Base-by-base conservation (phyloP, 176 grass and related monocot genomes). In the Carex pumila region DNA sequence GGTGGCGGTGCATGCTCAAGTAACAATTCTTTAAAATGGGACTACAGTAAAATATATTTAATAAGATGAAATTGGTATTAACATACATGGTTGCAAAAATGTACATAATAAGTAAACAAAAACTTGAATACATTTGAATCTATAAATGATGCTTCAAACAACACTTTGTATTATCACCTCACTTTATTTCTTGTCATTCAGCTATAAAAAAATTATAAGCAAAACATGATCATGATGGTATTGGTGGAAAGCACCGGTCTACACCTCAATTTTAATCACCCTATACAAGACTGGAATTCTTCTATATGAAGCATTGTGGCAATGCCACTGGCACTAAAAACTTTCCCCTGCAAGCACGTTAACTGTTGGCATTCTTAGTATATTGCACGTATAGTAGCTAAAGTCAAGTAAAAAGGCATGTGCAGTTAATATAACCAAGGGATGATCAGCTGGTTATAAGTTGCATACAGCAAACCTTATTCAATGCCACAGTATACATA, bases 1-100 rank as follows among this genome's bases (percentile, higher is more conserved):
- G 91, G 88, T 69, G 91, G 97, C 10, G 93, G 93, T 81, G 97
- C 91, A 79, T 99, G 97, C 84, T 99, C 97, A 53, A 95, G 87
- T 25, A 99, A 50, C 87, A 99, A 85, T 80, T 96, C 97, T 85
- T 94, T 96, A 67, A 99, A 96, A 90, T 99, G 97, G 30, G 88
- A 84, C 97, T 96, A 87, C 43, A 37, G 91, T 78, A 84, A 89
- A 39, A 66, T 52, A 67, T 1, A 72, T 12, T 67, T 52, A 45
- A 90, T 10, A 25, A 86, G 47, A 83, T 36, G 14, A 66, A 25
- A 87, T 60, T 82, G 65, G 57, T 64, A 81, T 61, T 53, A 31
- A 87, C 37, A 81, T 57, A 4, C 45, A 17, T 65, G 52, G 15
- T 34, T 77, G 80, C 65, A 64, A 41, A 52, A 91, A 63, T 22